These are phyloP conservation scores for Quercus aquifolioides DNA, from an alignment of 306 rosid species.

Conservation along the genomic window DNA sequence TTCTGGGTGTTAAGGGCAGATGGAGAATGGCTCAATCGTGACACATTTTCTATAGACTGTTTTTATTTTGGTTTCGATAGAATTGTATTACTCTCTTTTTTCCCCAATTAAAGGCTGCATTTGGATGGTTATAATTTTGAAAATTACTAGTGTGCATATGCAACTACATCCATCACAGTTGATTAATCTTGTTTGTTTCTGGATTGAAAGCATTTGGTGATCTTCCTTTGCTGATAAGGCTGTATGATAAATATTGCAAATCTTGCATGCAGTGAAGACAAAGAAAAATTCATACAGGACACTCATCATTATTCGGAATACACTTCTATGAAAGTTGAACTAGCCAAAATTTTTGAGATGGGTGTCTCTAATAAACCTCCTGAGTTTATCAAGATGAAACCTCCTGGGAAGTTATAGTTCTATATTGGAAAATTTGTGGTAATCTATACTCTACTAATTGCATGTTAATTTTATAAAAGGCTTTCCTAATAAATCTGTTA, in stretches of 20 bases:
- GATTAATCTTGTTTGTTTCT: no score
- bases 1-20: no score
- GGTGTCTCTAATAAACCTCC: conserved; percentile 69
- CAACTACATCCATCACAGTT: no score
- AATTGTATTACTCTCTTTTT: no score
- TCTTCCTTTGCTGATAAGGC: not conserved
- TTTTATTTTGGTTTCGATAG: no score
- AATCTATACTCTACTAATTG: no score
- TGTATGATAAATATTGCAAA: conserved; percentile 28
- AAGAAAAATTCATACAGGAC: conserved; percentile 63
- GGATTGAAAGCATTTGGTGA: not conserved
- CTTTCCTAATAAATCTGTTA: no score
- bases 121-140: not conserved
- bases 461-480: no score
- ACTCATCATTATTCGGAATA: conserved; percentile 50
- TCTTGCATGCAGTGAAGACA: conserved; percentile 44
- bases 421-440: not conserved
- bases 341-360: conserved; percentile 49
- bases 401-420: conserved; percentile 55
- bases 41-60: no score
- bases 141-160: not conserved
- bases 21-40: no score
- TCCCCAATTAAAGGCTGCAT: not conserved
- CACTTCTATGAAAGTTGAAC: conserved; percentile 47
- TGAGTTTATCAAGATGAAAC: conserved; percentile 67